Conservation (phyloP, 495 filamentous ascomycete genomes). For the Tuber microsphaerosporum region DNA sequence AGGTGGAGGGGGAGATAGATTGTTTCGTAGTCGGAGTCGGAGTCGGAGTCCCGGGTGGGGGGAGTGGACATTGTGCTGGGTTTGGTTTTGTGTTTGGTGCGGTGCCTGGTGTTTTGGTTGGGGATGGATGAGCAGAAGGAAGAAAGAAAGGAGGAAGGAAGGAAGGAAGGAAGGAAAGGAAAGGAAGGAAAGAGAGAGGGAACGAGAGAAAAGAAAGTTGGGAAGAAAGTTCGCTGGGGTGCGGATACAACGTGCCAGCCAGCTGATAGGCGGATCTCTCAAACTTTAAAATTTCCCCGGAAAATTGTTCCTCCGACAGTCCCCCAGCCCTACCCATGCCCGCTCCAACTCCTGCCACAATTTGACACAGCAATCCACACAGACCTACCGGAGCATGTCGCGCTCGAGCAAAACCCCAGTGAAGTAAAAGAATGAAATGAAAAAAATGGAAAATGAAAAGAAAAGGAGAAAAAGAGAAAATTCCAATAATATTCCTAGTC, state of each 20-base stretch:
- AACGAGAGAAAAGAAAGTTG: not conserved
- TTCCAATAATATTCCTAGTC: conserved; percentile 3
- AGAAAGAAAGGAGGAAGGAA: not conserved
- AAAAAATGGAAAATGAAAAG: conserved; percentile 1
- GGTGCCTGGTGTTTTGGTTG: conserved; percentile 12
- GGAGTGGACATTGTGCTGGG: not conserved
- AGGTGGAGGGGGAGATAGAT: conserved; percentile 1
- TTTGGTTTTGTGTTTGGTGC: not conserved
- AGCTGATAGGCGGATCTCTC: too few relatives aligned
- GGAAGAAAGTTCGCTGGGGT: not conserved
- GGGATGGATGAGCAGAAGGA: conserved; percentile 7
- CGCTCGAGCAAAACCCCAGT: not conserved
- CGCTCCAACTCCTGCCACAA: not conserved
- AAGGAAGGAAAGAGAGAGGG: not conserved
- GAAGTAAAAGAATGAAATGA: too few relatives aligned
- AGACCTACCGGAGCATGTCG: not conserved
- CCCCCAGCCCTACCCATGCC: not conserved
- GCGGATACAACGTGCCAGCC: not conserved
- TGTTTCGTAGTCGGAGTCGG: not conserved
- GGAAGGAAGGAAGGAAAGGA: not conserved
- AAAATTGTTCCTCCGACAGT: not conserved
- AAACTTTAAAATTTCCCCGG: not conserved
- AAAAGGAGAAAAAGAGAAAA: not conserved
- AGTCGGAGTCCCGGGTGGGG: not conserved
- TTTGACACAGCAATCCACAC: not conserved